These are phyloP conservation scores for Mycena citricolor DNA, from an alignment of 1,284 basidiomycete genomes.

Conservation along the genomic window DNA sequence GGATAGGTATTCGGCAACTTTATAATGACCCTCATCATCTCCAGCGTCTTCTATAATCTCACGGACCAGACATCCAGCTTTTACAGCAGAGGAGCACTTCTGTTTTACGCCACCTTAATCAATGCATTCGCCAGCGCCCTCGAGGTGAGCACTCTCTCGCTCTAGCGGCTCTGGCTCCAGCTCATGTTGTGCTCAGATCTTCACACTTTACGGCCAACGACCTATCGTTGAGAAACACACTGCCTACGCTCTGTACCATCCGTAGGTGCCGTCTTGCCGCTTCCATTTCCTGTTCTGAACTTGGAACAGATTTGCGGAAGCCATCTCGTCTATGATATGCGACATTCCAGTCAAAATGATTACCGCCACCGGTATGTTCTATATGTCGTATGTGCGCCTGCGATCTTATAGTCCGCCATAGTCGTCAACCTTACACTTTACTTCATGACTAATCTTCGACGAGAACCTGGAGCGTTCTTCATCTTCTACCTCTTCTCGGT, in stretches of 20 bases:
- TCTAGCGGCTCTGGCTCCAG: background rate
- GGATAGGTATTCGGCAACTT: slow-evolving; percentile 25
- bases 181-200: slow-evolving; percentile 32
- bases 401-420: background rate
- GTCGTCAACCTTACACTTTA: slow-evolving; percentile 19
- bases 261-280: slow-evolving; percentile 3
- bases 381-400: background rate
- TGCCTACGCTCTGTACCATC: slow-evolving; percentile 22
- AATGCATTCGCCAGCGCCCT: slow-evolving; percentile 40
- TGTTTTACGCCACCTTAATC: slow-evolving; percentile 35
- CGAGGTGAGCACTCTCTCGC: slow-evolving; percentile 26
- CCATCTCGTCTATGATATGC: slow-evolving; percentile 27
- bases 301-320: slow-evolving; percentile 24
- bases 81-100: slow-evolving; percentile 46
- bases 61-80: slow-evolving; percentile 43
- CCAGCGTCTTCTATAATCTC: slow-evolving; percentile 51
- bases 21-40: slow-evolving; percentile 40
- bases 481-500: slow-evolving; percentile 55
- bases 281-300: background rate
- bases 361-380: slow-evolving; percentile 16
- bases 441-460: slow-evolving; percentile 23
- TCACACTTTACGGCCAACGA: slow-evolving; percentile 50
- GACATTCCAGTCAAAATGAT: slow-evolving; percentile 27
- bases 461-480: slow-evolving; percentile 20
- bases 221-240: slow-evolving; percentile 43